Evolutionary conservation across 225 moss, liverwort and hornwort species (phyloP), one percentile per base, ranked within the genome.

Genomic region (Neckera pumila): DNA sequence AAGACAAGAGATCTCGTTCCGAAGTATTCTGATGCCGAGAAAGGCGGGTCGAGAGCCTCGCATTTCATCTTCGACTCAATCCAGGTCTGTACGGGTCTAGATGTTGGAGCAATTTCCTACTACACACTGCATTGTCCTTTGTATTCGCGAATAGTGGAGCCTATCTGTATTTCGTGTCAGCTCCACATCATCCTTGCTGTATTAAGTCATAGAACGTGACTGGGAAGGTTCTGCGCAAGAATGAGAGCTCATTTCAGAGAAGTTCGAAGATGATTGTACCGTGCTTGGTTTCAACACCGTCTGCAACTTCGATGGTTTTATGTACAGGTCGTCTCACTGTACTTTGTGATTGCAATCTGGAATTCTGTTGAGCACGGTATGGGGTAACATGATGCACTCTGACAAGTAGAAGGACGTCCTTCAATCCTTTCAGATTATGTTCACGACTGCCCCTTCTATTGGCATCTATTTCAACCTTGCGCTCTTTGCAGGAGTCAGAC

Each of bases 401-500:
- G 80, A 59, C 76, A 89, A 69, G 71, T 56, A 80, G 79, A 82
- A 80, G 54, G 70, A 36, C 42, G 79, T 76, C 12, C 38, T 81
- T 69, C 27, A 69, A 64, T 81, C 56, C 58, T 75, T 82, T 63
- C 63, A 63, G 79, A 83, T 75, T 62, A 27, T 86, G 83, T 84
- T 76, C 58, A 70, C 56, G 61, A 86, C 66, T 87, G 38, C 79
- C 83, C 23, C 67, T 82, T 38, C 58, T 65, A 63, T 85, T 79
- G 72, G 40, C 84, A 76, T 87, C 31, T 83, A 76, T 84, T 89
- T 72, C 63, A 74, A 80, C 63, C 82, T 85, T 77, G 70, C 42
- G 63, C 56, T 88, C 61, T 61, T 86, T 93, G 83, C 93, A 96
- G 96, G 98, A 99, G 92, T 91, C 93, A 78, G 96, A 97, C 77